These are phyloP conservation scores for Debaryomyces fabryi DNA, from an alignment of 1,139 yeast genomes.

Conservation along the genomic window DNA sequence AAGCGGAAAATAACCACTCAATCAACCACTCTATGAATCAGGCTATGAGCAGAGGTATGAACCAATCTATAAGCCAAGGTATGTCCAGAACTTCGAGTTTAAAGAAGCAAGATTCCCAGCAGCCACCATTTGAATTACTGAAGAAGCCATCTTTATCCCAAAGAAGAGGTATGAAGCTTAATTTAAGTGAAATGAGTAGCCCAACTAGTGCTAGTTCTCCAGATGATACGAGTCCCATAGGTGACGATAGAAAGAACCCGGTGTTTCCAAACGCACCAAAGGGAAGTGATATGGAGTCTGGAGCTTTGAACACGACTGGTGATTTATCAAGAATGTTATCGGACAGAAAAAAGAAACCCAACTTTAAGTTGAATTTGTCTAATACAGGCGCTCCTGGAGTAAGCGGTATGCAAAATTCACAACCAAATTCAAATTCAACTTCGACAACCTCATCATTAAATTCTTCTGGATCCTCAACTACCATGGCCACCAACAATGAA, in stretches of 20 bases:
- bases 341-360: conserved; percentile 42
- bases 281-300: not conserved
- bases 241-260: not conserved
- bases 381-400: conserved; percentile 9
- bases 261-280: conserved; percentile 24
- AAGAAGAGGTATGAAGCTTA: conserved; percentile 59
- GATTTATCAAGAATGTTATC: conserved; percentile 41
- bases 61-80: conserved; percentile 13
- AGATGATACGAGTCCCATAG: conserved; percentile 18
- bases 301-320: conserved; percentile 30
- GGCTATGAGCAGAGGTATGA: not conserved
- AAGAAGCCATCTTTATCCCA: conserved; percentile 58
- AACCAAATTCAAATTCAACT: not conserved
- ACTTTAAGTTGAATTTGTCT: conserved; percentile 40
- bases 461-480: conserved; percentile 8
- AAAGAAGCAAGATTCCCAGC: conserved; percentile 8
- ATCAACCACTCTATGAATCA: conserved; percentile 1
- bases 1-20: conserved; percentile 3
- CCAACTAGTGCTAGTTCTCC: conserved; percentile 11
- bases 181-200: conserved; percentile 35
- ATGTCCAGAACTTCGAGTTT: conserved; percentile 25
- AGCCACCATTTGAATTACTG: conserved; percentile 20
- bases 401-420: not conserved
- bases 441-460: conserved; percentile 10
- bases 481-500: conserved; percentile 5